These are phyloP conservation scores for Helotiales sp. DNA, from an alignment of 2,329 filamentous ascomycete genomes.

Conservation along the genomic window DNA sequence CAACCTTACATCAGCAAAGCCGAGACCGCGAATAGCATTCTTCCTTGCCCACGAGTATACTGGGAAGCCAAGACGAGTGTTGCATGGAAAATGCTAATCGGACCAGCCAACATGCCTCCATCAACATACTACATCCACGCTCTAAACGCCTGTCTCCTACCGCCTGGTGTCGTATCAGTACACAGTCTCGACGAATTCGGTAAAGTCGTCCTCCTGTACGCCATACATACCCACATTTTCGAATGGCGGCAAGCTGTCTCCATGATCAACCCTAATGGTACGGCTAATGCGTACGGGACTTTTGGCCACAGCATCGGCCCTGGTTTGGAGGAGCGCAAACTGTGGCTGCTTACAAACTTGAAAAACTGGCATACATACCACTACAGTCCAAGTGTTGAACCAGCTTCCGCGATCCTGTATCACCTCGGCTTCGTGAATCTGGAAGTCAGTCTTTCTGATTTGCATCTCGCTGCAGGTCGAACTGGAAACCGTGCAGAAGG, in stretches of 20 bases:
- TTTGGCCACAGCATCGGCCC: neutral
- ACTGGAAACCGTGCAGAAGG: neutral
- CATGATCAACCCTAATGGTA: neutral
- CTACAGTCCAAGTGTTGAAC: neutral
- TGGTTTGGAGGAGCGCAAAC: slow-evolving; percentile 1
- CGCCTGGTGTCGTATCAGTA: neutral
- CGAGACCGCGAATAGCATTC: neutral
- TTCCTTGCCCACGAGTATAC: neutral
- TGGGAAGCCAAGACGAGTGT: neutral
- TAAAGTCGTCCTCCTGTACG: neutral
- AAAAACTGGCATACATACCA: slow-evolving; percentile 1
- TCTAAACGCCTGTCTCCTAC: slow-evolving; percentile 5
- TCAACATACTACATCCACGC: slow-evolving; percentile 17
- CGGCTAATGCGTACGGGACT: neutral
- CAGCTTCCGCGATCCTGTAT: neutral
- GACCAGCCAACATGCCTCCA: slow-evolving; percentile 2
- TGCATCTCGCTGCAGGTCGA: neutral
- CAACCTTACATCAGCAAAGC: slow-evolving; percentile 9
- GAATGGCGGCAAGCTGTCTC: neutral
- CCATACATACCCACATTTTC: neutral
- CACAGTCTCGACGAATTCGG: neutral
- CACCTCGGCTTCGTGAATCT: neutral
- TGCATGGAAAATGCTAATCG: neutral
- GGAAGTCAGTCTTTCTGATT: neutral
- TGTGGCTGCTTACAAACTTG: neutral